Percentiles rank a stretch among this genome's conserved stretches.
phyloP scores from a whole-genome alignment of 1,139 yeast species.

The Eremothecium sinecaudum region DNA sequence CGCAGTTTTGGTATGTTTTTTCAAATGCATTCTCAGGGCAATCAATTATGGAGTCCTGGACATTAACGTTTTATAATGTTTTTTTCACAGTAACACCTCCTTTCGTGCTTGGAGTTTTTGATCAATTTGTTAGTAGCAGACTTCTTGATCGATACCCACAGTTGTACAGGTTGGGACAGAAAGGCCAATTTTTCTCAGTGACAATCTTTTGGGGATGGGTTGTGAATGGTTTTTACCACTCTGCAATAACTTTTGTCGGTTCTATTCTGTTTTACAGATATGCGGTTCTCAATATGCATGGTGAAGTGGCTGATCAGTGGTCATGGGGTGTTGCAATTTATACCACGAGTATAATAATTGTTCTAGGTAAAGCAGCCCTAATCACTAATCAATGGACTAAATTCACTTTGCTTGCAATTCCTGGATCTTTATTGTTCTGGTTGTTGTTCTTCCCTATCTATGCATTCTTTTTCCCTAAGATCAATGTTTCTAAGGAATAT shows the following conservation, averaged over 20 bases:
- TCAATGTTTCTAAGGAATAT: conserved; percentile 76
- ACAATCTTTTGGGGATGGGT: conserved; percentile 97
- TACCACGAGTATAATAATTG: conserved; percentile 81
- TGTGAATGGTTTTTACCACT: conserved; percentile 87
- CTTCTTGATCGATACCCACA: conserved; percentile 87
- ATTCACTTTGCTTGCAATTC: conserved; percentile 82
- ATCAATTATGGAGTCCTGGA: conserved; percentile 95
- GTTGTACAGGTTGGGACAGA: conserved; percentile 82
- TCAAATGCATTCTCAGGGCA: conserved; percentile 91
- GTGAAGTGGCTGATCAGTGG: conserved; percentile 84
- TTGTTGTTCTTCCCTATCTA: conserved; percentile 78
- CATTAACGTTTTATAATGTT: conserved; percentile 92
- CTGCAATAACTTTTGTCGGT: conserved; percentile 73
- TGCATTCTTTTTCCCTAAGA: conserved; percentile 74
- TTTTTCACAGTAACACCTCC: conserved; percentile 93
- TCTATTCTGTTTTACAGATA: conserved; percentile 58
- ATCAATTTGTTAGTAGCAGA: conserved; percentile 89
- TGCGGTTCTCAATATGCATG: conserved; percentile 49
- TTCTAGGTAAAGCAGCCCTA: conserved; percentile 89
- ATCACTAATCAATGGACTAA: conserved; percentile 93
- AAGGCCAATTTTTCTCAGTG: conserved; percentile 80
- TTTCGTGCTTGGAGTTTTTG: conserved; percentile 90
- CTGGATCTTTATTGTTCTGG: conserved; percentile 88
- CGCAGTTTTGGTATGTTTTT: conserved; percentile 97
- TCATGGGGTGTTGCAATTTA: conserved; percentile 88